These are phyloP conservation scores for Hemisphaericaspora xylanilytica DNA, from an alignment of 1,139 yeast species.

Conservation along the genomic window DNA sequence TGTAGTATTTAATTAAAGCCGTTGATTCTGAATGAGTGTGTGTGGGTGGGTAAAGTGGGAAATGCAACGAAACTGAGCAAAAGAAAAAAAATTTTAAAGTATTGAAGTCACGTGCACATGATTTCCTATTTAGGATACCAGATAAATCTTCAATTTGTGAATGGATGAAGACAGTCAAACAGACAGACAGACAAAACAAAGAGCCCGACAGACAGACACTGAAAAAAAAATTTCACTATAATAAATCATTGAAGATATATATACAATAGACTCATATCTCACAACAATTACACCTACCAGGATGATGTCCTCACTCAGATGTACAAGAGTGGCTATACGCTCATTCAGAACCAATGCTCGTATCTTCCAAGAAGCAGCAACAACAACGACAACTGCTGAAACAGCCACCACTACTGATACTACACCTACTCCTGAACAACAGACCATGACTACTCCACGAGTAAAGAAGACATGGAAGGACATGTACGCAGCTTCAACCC, in stretches of 20 bases:
- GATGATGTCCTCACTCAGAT: conserved; percentile 4
- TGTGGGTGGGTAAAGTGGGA: too few species aligned
- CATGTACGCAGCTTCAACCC: conserved; percentile 17
- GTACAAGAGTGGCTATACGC: conserved; percentile 4
- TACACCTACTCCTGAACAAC: neutral
- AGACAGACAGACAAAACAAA: too few species aligned
- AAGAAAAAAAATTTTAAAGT: conserved; percentile 2
- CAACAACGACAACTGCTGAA: neutral
- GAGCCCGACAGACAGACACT: too few species aligned
- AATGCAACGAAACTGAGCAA: neutral
- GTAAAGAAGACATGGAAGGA: conserved; percentile 27
- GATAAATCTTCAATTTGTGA: too few species aligned
- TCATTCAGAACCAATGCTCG: conserved; percentile 4
- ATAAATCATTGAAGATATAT: neutral
- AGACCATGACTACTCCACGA: conserved; percentile 19
- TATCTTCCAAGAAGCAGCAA: neutral
- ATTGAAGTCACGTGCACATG: neutral
- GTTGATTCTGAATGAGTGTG: too few species aligned
- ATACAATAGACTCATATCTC: too few species aligned
- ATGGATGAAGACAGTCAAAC: too few species aligned
- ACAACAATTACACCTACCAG: too few species aligned
- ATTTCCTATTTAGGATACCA: neutral
- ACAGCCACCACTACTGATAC: neutral
- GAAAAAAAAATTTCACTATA: neutral
- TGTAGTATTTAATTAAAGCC: too few species aligned